Evolutionary conservation across 371 early-diverging fungal species (phyloP).

Genomic region (Rhizomucor pusillus): DNA sequence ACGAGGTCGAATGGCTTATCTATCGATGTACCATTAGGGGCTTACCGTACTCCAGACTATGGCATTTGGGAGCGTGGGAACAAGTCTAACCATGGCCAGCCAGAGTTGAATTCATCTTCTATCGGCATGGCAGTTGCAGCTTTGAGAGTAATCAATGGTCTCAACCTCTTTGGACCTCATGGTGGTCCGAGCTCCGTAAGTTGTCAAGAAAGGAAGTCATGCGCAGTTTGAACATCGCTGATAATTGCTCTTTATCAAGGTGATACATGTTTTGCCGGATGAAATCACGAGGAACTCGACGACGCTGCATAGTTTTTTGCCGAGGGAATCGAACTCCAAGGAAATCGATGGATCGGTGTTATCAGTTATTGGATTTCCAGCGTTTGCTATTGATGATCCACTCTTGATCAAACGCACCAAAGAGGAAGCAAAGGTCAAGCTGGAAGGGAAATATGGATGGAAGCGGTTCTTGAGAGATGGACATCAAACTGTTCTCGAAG

Average conservation of each 20-base stretch:
- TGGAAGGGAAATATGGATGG: slow-evolving; percentile 84
- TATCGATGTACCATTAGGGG: slow-evolving; percentile 24
- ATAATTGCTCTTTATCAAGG: slow-evolving; percentile 27
- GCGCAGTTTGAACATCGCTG: background rate
- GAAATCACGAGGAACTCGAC: slow-evolving; percentile 85
- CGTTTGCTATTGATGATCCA: slow-evolving; percentile 81
- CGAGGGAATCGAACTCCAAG: slow-evolving; percentile 86
- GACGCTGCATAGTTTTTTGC: slow-evolving; percentile 80
- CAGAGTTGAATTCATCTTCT: slow-evolving; percentile 85
- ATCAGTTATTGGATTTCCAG: slow-evolving; percentile 86
- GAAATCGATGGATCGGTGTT: slow-evolving; percentile 88
- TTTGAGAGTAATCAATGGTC: slow-evolving; percentile 82
- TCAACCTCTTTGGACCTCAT: slow-evolving; percentile 82
- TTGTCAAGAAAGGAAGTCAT: background rate
- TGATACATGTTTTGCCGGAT: slow-evolving; percentile 83
- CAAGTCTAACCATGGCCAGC: slow-evolving; percentile 86
- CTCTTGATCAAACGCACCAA: slow-evolving; percentile 65
- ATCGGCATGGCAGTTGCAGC: slow-evolving; percentile 93
- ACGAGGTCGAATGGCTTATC: background rate
- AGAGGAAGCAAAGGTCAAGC: slow-evolving; percentile 76
- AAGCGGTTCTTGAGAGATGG: slow-evolving; percentile 91
- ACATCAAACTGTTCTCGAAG: slow-evolving; percentile 84
- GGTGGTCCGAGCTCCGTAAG: slow-evolving; percentile 80
- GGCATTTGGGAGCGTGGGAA: slow-evolving; percentile 93
- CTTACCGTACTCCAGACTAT: slow-evolving; percentile 82